phyloP scores from a whole-genome alignment of 306 rosid species.

The Gastrolobium villosum region DNA sequence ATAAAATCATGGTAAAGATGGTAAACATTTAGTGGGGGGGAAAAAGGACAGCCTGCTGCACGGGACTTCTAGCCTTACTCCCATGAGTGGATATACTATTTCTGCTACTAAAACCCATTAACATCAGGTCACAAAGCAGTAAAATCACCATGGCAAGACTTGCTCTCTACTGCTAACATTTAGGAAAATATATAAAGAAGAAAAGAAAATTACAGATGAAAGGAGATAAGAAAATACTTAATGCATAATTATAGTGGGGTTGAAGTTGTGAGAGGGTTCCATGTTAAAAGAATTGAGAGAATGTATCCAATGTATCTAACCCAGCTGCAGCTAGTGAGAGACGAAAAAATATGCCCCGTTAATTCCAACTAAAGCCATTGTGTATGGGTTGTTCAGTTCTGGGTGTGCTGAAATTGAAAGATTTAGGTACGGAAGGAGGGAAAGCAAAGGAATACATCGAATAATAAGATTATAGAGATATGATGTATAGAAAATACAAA shows the following conservation, averaged over 20 bases:
- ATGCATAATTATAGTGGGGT: too few species aligned
- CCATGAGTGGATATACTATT: neutral
- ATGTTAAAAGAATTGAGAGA: too few species aligned
- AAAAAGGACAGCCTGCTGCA: neutral
- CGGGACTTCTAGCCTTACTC: neutral
- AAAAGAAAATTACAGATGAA: neutral
- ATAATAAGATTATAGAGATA: neutral
- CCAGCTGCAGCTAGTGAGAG: slow-evolving; percentile 11
- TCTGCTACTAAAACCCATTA: neutral
- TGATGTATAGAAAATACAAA: neutral
- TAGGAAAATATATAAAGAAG: neutral
- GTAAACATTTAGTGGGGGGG: neutral
- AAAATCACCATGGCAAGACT: neutral
- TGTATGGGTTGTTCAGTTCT: neutral
- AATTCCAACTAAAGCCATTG: neutral
- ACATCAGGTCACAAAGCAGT: neutral
- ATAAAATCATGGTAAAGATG: neutral
- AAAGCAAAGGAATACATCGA: neutral
- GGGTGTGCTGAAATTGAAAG: neutral
- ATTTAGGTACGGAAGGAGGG: neutral
- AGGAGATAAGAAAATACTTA: neutral
- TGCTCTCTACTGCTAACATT: neutral
- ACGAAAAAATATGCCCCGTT: neutral
- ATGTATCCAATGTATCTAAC: neutral
- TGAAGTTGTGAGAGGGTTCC: too few species aligned